Conservation (phyloP, 441 rosid species). For the California macrophylla region DNA sequence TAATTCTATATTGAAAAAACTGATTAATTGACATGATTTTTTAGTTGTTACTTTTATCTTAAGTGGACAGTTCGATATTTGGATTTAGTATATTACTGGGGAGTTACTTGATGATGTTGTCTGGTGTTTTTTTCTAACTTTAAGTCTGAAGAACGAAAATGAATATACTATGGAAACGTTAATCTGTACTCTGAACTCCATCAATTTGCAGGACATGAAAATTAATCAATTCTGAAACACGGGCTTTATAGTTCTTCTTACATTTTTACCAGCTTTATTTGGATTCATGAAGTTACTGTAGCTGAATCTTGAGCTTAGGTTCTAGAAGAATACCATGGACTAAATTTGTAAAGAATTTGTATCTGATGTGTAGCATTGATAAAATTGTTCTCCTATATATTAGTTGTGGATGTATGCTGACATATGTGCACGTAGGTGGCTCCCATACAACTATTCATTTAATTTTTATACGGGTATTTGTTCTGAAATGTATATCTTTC, state of each 20-base stretch:
- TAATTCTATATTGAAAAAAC: background rate
- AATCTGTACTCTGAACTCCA: background rate
- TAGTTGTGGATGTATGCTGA: background rate
- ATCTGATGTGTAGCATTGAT: background rate
- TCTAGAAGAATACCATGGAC: background rate
- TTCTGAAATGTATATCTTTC: background rate
- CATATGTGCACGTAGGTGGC: background rate
- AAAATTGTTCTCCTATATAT: background rate
- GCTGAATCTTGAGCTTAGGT: background rate
- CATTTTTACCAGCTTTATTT: background rate
- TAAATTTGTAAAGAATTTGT: background rate
- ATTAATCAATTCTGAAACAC: background rate
- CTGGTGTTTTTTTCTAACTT: background rate
- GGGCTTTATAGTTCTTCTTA: background rate
- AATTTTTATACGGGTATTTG: background rate
- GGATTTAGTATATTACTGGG: background rate
- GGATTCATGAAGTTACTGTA: conserved; percentile 10
- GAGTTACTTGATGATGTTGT: background rate
- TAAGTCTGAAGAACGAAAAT: background rate
- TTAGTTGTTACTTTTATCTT: background rate
- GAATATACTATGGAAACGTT: background rate
- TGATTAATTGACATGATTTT: background rate
- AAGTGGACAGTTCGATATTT: background rate
- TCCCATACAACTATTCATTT: too few relatives aligned
- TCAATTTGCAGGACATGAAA: background rate